phyloP scores from a whole-genome alignment of 2,329 filamentous ascomycete species.

The Aspergillus fumigatus region DNA sequence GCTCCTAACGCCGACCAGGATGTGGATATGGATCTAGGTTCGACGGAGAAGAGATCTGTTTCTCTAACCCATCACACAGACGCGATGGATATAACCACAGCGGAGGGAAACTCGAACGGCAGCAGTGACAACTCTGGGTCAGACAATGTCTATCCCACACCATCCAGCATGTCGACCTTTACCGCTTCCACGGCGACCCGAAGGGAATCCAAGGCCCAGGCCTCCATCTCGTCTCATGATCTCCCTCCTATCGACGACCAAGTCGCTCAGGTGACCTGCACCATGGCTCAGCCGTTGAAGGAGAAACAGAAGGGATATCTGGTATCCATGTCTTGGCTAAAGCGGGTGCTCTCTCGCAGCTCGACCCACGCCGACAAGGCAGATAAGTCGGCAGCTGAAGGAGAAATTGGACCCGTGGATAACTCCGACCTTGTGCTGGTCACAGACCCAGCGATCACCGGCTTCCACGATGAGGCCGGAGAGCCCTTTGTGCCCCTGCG shows the following conservation, averaged over 20 bases:
- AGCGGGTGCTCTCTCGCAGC: slow-evolving; percentile 63
- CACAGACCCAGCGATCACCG: slow-evolving; percentile 37
- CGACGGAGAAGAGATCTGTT: slow-evolving; percentile 13
- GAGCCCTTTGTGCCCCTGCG: slow-evolving; percentile 67
- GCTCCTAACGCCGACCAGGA: slow-evolving; percentile 29
- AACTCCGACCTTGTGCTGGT: slow-evolving; percentile 76
- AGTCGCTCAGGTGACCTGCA: slow-evolving; percentile 64
- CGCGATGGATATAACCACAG: slow-evolving; percentile 43
- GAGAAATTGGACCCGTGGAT: slow-evolving; percentile 73
- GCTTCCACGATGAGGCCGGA: slow-evolving; percentile 42
- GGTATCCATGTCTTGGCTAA: slow-evolving; percentile 75
- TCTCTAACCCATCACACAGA: slow-evolving; percentile 28
- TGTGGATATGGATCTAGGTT: slow-evolving; percentile 20
- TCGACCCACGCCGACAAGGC: slow-evolving; percentile 52
- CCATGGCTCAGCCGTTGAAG: slow-evolving; percentile 52
- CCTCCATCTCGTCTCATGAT: slow-evolving; percentile 19
- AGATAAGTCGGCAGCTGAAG: slow-evolving; percentile 57
- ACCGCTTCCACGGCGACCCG: slow-evolving; percentile 26
- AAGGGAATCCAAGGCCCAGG: slow-evolving; percentile 21
- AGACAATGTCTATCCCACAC: slow-evolving; percentile 34
- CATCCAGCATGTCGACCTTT: slow-evolving; percentile 37
- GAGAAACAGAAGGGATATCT: slow-evolving; percentile 74
- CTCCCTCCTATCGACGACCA: slow-evolving; percentile 61
- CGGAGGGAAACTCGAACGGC: slow-evolving; percentile 22
- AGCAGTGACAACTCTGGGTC: slow-evolving; percentile 27